A percentile compares a stretch with the other conserved stretches of the same genome.
Conservation (phyloP, 1,284 basidiomycete genomes). For the Cutaneotrichosporon sp. region DNA sequence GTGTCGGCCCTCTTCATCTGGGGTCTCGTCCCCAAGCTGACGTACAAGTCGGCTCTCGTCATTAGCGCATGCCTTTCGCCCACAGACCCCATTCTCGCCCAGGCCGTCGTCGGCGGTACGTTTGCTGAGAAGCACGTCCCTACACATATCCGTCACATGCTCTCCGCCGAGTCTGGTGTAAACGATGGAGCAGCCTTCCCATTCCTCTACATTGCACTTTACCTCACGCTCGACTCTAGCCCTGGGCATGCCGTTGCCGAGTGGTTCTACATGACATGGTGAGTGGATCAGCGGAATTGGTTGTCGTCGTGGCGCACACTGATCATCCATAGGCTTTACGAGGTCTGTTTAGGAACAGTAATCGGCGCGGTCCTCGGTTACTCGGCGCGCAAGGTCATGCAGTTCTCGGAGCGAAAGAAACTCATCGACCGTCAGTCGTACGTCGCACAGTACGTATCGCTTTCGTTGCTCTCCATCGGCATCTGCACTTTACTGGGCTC, state of each 20-base stretch:
- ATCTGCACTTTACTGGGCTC: slow-evolving; percentile 82
- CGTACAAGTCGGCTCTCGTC: slow-evolving; percentile 80
- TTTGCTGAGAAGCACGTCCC: slow-evolving; percentile 99
- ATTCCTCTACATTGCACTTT: slow-evolving; percentile 85
- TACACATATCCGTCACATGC: slow-evolving; percentile 85
- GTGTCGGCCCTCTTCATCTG: slow-evolving; percentile 82
- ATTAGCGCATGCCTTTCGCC: slow-evolving; percentile 93
- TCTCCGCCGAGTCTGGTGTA: slow-evolving; percentile 88
- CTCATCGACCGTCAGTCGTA: slow-evolving; percentile 96
- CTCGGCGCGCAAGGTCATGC: slow-evolving; percentile 87
- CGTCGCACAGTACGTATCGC: slow-evolving; percentile 81
- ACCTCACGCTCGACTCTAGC: slow-evolving; percentile 71
- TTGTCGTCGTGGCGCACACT: neutral
- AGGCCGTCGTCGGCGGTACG: slow-evolving; percentile 83
- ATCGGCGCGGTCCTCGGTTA: slow-evolving; percentile 80
- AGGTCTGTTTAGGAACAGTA: slow-evolving; percentile 75
- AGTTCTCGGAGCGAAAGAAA: slow-evolving; percentile 83
- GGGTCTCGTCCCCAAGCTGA: slow-evolving; percentile 79
- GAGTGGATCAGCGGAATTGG: neutral
- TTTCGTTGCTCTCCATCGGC: slow-evolving; percentile 77
- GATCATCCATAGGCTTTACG: slow-evolving; percentile 57
- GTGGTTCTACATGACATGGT: slow-evolving; percentile 73
- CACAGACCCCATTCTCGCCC: slow-evolving; percentile 74
- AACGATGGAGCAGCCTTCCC: slow-evolving; percentile 97
- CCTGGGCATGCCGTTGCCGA: slow-evolving; percentile 65